phyloP scores from a whole-genome alignment of 805 yeast species.

The Candida stauntonica region DNA sequence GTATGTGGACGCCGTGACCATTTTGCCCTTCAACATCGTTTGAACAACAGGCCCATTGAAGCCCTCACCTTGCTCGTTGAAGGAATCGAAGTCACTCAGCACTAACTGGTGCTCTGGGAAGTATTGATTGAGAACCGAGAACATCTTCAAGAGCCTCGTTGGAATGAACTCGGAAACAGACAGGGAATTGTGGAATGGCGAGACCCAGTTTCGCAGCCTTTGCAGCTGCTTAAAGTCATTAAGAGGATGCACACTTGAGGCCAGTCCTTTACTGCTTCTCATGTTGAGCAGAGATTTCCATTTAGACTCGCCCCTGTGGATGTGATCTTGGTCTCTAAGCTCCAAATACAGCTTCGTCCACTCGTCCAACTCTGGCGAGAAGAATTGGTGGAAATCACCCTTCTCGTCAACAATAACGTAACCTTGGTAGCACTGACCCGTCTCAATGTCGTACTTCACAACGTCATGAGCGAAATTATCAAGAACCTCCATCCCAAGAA shows the following conservation, averaged over 20 bases:
- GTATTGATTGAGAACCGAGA: constrained; percentile 53
- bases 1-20: constrained; percentile 67
- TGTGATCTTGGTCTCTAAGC: constrained; percentile 27
- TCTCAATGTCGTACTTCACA: constrained; percentile 63
- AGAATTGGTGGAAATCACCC: constrained; percentile 75
- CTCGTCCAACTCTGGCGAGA: constrained; percentile 53
- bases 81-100: constrained; percentile 56
- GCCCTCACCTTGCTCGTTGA: constrained; percentile 42
- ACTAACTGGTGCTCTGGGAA: constrained; percentile 78
- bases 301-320: constrained; percentile 1
- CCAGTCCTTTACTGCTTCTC: constrained; percentile 9
- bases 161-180: constrained; percentile 75
- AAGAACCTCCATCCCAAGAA: constrained; percentile 77
- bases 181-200: constrained; percentile 64
- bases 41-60: constrained; percentile 77
- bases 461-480: constrained; percentile 84
- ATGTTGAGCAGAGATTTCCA: constrained; percentile 2
- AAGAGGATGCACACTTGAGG: constrained; percentile 67
- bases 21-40: constrained; percentile 60
- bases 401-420: constrained; percentile 66
- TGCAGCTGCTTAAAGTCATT: constrained; percentile 40
- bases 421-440: constrained; percentile 71
- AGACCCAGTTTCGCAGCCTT: constrained; percentile 44
- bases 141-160: constrained; percentile 63
- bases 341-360: constrained; percentile 53